Percentiles rank a stretch among this genome's conserved stretches.
Conservation (phyloP, 495 filamentous ascomycete species). For the Penicillium maclennaniae region DNA sequence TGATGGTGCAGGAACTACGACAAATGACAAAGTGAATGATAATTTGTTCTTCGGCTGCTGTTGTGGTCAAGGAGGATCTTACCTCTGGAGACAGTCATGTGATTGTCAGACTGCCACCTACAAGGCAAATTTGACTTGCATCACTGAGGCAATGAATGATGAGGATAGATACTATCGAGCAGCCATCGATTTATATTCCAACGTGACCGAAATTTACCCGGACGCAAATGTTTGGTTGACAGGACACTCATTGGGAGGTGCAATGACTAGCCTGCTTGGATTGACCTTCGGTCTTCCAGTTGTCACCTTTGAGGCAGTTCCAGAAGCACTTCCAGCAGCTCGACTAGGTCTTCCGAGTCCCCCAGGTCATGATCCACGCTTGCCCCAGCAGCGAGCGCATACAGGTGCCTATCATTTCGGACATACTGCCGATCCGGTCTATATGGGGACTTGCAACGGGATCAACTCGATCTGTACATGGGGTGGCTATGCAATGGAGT, state of each 20-base stretch:
- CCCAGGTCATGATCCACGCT: constrained; percentile 64
- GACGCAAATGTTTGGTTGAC: constrained; percentile 80
- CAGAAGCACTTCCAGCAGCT: constrained; percentile 80
- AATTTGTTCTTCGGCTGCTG: constrained; percentile 98
- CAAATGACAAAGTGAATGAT: constrained; percentile 96
- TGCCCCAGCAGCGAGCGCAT: constrained; percentile 63
- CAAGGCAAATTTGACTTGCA: constrained; percentile 86
- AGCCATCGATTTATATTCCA: constrained; percentile 80
- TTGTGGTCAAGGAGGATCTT: constrained; percentile 86
- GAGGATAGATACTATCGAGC: constrained; percentile 91
- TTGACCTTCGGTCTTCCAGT: constrained; percentile 85
- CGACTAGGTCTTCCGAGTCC: constrained; percentile 85
- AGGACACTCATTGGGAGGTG: constrained; percentile 87
- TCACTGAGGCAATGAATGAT: constrained; percentile 65
- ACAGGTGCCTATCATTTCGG: constrained; percentile 92
- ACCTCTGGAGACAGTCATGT: constrained; percentile 85
- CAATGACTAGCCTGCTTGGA: constrained; percentile 78
- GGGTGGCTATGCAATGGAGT: constrained; percentile 92
- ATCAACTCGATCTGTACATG: constrained; percentile 83
- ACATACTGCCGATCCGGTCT: constrained; percentile 92
- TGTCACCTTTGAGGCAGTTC: constrained; percentile 86
- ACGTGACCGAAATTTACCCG: constrained; percentile 87
- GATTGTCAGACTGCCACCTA: constrained; percentile 82
- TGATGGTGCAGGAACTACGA: constrained; percentile 91
- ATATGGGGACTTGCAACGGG: constrained; percentile 89